phyloP scores from a whole-genome alignment of 306 rosid genomes.

The Argentina anserina region DNA sequence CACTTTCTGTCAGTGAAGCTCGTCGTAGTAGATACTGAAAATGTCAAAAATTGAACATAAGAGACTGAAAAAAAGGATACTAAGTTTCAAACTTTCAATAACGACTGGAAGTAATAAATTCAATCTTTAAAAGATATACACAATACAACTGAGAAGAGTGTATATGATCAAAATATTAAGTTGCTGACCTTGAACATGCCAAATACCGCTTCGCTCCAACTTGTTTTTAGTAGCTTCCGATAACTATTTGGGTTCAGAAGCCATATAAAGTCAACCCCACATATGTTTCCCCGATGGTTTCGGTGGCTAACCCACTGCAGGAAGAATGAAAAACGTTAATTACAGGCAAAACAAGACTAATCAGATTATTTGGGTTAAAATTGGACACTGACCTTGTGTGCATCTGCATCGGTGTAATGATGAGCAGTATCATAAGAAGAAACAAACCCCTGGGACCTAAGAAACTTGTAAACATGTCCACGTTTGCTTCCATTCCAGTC shows the following conservation, averaged over 20 bases:
- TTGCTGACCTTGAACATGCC: constrained; percentile 71
- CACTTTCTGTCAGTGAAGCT: constrained; percentile 58
- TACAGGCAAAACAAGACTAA: background rate
- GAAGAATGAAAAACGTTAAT: constrained; percentile 7
- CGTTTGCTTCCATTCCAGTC: constrained; percentile 99
- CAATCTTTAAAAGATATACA: background rate
- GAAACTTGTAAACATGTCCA: constrained; percentile 93
- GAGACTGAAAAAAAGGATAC: background rate
- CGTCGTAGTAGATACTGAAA: constrained; percentile 60
- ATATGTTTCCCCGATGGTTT: constrained; percentile 90
- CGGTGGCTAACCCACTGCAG: constrained; percentile 95
- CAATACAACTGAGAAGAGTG: background rate
- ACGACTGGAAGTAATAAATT: background rate
- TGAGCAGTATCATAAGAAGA: constrained; percentile 96
- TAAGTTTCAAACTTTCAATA: background rate
- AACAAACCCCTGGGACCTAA: constrained; percentile 87
- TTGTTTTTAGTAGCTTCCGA: constrained; percentile 59
- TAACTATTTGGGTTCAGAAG: constrained; percentile 80
- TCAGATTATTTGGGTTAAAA: background rate
- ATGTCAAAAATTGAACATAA: constrained; percentile 25
- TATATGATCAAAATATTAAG: background rate
- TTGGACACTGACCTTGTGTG: constrained; percentile 62
- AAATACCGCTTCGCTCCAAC: constrained; percentile 81
- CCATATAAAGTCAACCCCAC: constrained; percentile 97
- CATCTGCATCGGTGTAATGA: constrained; percentile 85